Conservation (phyloP, 306 rosid genomes). For the Hippophae gyantsensis region DNA sequence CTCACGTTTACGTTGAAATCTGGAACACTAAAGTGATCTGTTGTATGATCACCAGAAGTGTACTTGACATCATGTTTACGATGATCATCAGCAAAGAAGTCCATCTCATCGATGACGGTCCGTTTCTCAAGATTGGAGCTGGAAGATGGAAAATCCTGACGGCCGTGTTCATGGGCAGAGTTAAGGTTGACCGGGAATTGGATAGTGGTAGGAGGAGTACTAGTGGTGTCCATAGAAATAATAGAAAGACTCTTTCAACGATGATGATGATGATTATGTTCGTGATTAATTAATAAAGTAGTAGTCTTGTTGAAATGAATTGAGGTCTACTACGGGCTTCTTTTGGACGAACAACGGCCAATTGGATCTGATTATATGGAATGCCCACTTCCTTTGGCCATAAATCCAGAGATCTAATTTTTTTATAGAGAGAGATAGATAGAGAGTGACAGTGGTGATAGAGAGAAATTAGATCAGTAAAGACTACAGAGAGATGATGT, state of each 20-base stretch:
- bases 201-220: conserved; percentile 18
- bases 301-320: conserved; percentile 51
- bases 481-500: not conserved
- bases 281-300: not conserved
- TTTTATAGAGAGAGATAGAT: conserved; percentile 18
- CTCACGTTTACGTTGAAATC: conserved; percentile 52
- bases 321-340: conserved; percentile 40
- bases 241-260: not conserved
- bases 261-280: not conserved
- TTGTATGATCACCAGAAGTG: conserved; percentile 5
- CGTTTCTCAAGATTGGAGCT: conserved; percentile 14
- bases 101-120: conserved; percentile 44
- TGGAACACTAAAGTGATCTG: conserved; percentile 13
- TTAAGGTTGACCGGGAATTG: conserved; percentile 57
- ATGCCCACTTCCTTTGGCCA: conserved; percentile 66
- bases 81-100: conserved; percentile 46
- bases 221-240: conserved; percentile 24
- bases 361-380: conserved; percentile 77
- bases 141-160: conserved; percentile 14
- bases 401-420: conserved; percentile 20
- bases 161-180: conserved; percentile 6
- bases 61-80: conserved; percentile 4
- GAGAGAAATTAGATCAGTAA: not conserved
- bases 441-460: conserved; percentile 22
- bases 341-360: conserved; percentile 31